These are phyloP conservation scores for Glaciozyma martinii DNA, from an alignment of 768 basidiomycete genomes.

Conservation along the genomic window DNA sequence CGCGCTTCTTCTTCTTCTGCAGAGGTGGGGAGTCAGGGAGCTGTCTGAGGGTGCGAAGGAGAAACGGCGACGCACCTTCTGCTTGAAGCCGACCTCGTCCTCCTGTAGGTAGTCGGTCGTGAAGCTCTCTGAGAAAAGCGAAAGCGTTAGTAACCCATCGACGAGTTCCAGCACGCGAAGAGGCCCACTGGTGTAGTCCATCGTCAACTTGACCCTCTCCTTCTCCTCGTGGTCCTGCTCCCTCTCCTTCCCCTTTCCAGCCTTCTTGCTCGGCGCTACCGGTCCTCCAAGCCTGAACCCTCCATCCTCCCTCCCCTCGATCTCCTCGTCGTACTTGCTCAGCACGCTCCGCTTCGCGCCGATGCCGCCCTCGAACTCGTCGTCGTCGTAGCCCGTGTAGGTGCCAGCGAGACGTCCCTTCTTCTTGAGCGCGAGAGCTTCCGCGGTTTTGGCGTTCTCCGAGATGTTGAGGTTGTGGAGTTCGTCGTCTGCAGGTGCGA, in stretches of 20 bases:
- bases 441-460: slow-evolving; percentile 69
- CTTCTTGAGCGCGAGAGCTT: slow-evolving; percentile 73
- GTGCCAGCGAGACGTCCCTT: slow-evolving; percentile 56
- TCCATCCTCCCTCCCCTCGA: slow-evolving; percentile 63
- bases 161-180: slow-evolving; percentile 14
- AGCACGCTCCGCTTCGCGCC: slow-evolving; percentile 72
- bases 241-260: slow-evolving; percentile 6
- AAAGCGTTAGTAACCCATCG: slow-evolving; percentile 15
- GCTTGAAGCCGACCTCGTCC: slow-evolving; percentile 90
- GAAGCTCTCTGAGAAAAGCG: slow-evolving; percentile 46
- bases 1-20: slow-evolving; percentile 86
- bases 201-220: slow-evolving; percentile 47
- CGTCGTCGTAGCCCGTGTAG: slow-evolving; percentile 94
- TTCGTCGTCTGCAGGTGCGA: slow-evolving; percentile 68
- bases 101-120: slow-evolving; percentile 86
- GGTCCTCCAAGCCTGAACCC: slow-evolving; percentile 74
- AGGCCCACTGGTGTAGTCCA: slow-evolving; percentile 77
- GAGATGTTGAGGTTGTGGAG: slow-evolving; percentile 92
- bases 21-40: slow-evolving; percentile 8
- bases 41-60: slow-evolving; percentile 1
- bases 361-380: slow-evolving; percentile 69
- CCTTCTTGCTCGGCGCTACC: slow-evolving; percentile 35
- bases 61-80: slow-evolving; percentile 58
- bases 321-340: slow-evolving; percentile 86
- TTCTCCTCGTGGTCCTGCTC: slow-evolving; percentile 7